Conservation (phyloP, 164 flowering plant genomes). For the Tinospora cordifolia region DNA sequence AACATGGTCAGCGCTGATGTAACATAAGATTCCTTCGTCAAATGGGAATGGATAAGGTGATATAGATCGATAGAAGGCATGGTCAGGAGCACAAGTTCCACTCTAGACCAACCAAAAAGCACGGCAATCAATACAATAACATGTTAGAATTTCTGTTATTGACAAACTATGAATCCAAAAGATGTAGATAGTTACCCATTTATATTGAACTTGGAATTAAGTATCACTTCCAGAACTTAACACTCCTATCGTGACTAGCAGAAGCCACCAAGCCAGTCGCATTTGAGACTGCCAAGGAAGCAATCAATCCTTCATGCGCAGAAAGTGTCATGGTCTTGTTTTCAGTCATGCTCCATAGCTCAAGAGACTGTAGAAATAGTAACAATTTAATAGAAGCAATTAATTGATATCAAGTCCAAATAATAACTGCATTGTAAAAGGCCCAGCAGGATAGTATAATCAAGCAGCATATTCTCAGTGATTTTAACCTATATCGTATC, state of each 20-base stretch:
- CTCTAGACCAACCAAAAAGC: neutral
- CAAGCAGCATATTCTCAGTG: neutral
- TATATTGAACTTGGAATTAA: neutral
- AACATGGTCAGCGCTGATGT: constrained; percentile 7
- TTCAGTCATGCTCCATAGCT: constrained; percentile 68
- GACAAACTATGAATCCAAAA: neutral
- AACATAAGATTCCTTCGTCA: neutral
- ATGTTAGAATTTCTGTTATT: neutral
- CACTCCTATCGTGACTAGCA: constrained; percentile 62
- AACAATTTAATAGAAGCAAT: neutral
- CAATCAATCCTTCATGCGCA: constrained; percentile 57
- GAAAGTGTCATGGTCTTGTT: constrained; percentile 60
- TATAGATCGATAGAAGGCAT: neutral
- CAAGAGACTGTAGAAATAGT: constrained; percentile 42
- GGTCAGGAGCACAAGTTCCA: neutral
- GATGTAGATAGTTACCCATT: constrained; percentile 1
- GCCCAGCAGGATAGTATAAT: too few relatives aligned
- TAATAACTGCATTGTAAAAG: too few relatives aligned
- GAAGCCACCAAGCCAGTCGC: constrained; percentile 66
- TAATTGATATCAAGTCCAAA: too few relatives aligned
- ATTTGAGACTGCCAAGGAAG: constrained; percentile 53
- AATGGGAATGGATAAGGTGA: neutral
- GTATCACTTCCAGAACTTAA: constrained; percentile 70
- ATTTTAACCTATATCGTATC: neutral
- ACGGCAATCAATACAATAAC: neutral